Conservation (phyloP, 2,329 filamentous ascomycete genomes). For the Ascochyta rabiei region DNA sequence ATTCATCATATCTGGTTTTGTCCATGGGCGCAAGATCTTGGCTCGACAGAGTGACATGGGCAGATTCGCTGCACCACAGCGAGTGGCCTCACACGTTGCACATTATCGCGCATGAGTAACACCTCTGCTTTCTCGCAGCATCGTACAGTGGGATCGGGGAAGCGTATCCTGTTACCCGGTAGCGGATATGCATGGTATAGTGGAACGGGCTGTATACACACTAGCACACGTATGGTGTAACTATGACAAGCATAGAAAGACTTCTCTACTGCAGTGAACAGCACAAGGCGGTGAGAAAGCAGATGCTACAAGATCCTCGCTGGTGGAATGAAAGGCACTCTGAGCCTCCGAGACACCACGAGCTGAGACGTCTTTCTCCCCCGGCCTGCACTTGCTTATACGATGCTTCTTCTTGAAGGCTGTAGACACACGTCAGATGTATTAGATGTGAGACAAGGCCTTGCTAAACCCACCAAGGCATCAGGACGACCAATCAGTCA, state of each 20-base stretch:
- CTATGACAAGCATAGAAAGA: background rate
- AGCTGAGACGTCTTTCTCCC: background rate
- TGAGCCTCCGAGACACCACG: background rate
- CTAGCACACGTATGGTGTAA: background rate
- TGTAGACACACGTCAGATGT: background rate
- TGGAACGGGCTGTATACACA: slow-evolving; percentile 6
- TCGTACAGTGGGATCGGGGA: background rate
- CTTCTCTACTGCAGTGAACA: background rate
- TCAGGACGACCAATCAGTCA: too few species aligned
- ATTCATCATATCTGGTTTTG: background rate
- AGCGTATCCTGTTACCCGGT: slow-evolving; percentile 3
- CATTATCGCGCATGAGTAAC: slow-evolving; percentile 2
- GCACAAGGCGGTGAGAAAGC: background rate
- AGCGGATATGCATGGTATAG: background rate
- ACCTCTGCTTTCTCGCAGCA: background rate
- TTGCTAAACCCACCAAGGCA: too few species aligned
- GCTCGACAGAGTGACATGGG: background rate
- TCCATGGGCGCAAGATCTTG: background rate
- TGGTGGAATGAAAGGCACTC: background rate
- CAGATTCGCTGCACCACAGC: background rate
- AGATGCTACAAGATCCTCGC: background rate
- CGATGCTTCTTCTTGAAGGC: background rate
- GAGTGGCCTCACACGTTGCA: background rate
- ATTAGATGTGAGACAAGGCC: background rate
- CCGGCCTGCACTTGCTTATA: background rate